A percentile compares a stretch with the other conserved stretches of the same genome.
Evolutionary conservation across 1,284 basidiomycete genomes (phyloP).

Genomic region (Rhodotorula sp.): DNA sequence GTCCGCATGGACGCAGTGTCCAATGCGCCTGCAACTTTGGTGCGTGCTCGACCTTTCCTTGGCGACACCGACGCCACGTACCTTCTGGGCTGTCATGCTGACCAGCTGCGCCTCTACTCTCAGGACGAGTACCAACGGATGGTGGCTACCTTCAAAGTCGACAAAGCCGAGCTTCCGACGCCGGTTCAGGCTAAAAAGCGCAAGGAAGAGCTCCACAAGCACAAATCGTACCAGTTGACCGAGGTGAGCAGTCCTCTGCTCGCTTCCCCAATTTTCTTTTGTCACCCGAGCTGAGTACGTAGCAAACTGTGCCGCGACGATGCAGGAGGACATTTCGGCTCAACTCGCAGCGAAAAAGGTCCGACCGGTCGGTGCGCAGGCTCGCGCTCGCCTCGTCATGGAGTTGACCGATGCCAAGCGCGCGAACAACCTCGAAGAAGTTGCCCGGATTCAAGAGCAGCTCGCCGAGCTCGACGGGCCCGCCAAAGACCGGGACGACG

Average conservation of each 20-base stretch:
- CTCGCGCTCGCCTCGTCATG: conserved; percentile 24
- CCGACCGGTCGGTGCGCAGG: conserved; percentile 14
- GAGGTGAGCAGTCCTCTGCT: conserved; percentile 58
- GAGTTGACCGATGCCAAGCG: conserved; percentile 28
- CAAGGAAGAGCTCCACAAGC: conserved; percentile 59
- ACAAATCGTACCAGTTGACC: conserved; percentile 64
- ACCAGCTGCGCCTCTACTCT: neutral
- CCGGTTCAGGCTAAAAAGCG: conserved; percentile 66
- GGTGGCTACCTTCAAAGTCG: conserved; percentile 54
- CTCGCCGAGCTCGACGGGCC: conserved; percentile 24
- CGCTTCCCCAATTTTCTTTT: neutral
- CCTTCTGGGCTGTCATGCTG: neutral
- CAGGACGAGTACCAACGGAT: conserved; percentile 75
- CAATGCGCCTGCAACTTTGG: conserved; percentile 62
- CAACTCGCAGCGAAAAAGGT: conserved; percentile 27
- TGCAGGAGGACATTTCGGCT: conserved; percentile 35
- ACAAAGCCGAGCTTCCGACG: conserved; percentile 65
- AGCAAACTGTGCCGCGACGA: neutral
- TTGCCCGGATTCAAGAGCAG: conserved; percentile 9
- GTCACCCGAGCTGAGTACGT: neutral
- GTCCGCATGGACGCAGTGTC: conserved; percentile 79
- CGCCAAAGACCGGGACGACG: conserved; percentile 38
- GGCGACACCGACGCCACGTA: neutral
- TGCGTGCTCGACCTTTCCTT: conserved; percentile 44
- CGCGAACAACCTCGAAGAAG: conserved; percentile 10